phyloP scores from a whole-genome alignment of 306 rosid species.

The Prunus fruticosa region DNA sequence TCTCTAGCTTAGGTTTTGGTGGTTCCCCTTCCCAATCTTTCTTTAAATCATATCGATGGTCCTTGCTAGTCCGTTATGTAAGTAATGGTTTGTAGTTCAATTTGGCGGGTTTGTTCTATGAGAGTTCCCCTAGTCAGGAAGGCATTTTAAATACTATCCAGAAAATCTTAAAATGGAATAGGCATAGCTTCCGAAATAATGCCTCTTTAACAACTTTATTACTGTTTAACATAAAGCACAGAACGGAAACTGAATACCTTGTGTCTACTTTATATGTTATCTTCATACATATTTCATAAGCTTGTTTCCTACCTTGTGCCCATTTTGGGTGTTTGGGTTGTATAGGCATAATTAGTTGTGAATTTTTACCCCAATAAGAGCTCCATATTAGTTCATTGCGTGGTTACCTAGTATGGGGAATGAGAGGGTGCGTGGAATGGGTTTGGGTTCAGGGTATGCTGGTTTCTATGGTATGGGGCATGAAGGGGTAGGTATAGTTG shows the following conservation, averaged over 20 bases:
- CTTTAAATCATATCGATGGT: background rate
- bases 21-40: background rate
- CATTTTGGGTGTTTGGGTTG: background rate
- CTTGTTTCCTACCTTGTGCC: background rate
- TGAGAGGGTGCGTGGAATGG: no score
- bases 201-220: background rate
- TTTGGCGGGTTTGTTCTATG: background rate
- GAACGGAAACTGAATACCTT: background rate
- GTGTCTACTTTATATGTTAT: no score
- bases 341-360: background rate
- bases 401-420: no score
- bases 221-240: background rate
- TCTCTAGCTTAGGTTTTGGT: background rate
- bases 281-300: background rate
- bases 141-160: background rate
- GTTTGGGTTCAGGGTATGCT: no score
- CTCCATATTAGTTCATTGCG: background rate
- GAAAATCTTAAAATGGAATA: background rate
- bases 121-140: background rate
- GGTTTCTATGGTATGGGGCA: no score
- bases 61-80: background rate
- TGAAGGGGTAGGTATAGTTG: no score
- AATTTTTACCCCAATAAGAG: background rate
- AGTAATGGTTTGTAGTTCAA: background rate
- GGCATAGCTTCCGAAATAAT: background rate